A percentile compares a stretch with the other conserved stretches of the same genome.
These are phyloP conservation scores for Penicillium lividum DNA, from an alignment of 495 filamentous ascomycete genomes.

Conservation along the genomic window DNA sequence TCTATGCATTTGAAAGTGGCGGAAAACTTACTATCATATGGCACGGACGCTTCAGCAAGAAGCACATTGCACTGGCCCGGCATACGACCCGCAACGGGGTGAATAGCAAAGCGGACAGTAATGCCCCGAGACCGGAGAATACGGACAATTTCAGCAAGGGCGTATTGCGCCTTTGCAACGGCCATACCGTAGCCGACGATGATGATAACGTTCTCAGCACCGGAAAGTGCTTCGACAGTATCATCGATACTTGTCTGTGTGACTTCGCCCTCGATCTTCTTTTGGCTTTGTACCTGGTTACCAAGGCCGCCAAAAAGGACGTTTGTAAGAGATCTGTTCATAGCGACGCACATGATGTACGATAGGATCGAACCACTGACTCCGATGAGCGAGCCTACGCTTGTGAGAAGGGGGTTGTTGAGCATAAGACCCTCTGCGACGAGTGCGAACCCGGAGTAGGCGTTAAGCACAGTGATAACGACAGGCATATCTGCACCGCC, in stretches of 20 bases:
- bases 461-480: slow-evolving; percentile 82
- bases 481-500: slow-evolving; percentile 88
- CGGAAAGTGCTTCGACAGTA: slow-evolving; percentile 65
- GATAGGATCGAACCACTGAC: slow-evolving; percentile 80
- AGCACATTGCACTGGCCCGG: slow-evolving; percentile 85
- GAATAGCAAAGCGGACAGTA: slow-evolving; percentile 82
- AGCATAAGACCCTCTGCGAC: slow-evolving; percentile 86
- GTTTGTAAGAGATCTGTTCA: slow-evolving; percentile 80
- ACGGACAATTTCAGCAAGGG: slow-evolving; percentile 73
- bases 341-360: slow-evolving; percentile 79
- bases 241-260: slow-evolving; percentile 75
- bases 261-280: slow-evolving; percentile 72
- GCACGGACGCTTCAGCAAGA: slow-evolving; percentile 77
- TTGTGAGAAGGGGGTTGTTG: slow-evolving; percentile 76
- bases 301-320: slow-evolving; percentile 79
- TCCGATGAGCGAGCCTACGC: slow-evolving; percentile 77
- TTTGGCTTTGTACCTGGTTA: slow-evolving; percentile 56
- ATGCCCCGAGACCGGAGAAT: slow-evolving; percentile 68
- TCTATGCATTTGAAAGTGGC: neutral
- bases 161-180: slow-evolving; percentile 83
- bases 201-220: slow-evolving; percentile 77
- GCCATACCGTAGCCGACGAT: slow-evolving; percentile 88
- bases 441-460: slow-evolving; percentile 80
- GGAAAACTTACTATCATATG: slow-evolving; percentile 65
- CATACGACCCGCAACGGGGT: slow-evolving; percentile 82